phyloP scores from a whole-genome alignment of 1,284 basidiomycete genomes.

The Fistulina hepatica region DNA sequence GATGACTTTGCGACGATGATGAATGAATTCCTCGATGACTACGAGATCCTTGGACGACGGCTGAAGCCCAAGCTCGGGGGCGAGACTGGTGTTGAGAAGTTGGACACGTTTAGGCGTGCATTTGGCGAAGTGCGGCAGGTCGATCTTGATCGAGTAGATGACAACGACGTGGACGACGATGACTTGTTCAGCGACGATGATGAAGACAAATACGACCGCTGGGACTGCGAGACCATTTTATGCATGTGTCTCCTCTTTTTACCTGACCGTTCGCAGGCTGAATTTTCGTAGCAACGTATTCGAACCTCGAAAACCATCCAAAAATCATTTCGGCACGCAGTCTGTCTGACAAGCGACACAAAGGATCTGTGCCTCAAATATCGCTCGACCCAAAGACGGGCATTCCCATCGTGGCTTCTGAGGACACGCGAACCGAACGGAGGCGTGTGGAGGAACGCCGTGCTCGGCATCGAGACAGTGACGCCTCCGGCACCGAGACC shows the following conservation, averaged over 20 bases:
- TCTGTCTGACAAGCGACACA: slow-evolving; percentile 11
- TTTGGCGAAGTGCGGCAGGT: slow-evolving; percentile 56
- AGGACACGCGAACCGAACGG: slow-evolving; percentile 18
- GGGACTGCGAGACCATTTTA: slow-evolving; percentile 93
- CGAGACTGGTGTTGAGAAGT: slow-evolving; percentile 64
- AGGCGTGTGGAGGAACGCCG: slow-evolving; percentile 12
- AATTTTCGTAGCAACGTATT: slow-evolving; percentile 67
- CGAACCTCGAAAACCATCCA: slow-evolving; percentile 92
- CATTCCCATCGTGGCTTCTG: slow-evolving; percentile 57
- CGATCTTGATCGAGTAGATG: slow-evolving; percentile 24
- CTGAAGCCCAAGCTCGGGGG: slow-evolving; percentile 67
- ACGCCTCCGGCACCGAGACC: slow-evolving; percentile 27
- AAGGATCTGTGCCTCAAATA: slow-evolving; percentile 51
- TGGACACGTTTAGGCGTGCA: slow-evolving; percentile 70
- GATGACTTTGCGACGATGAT: slow-evolving; percentile 89
- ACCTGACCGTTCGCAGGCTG: slow-evolving; percentile 1
- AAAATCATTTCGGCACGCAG: slow-evolving; percentile 65
- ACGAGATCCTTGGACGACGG: slow-evolving; percentile 86
- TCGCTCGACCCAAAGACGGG: slow-evolving; percentile 65
- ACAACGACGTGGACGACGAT: slow-evolving; percentile 37
- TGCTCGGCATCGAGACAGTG: slow-evolving; percentile 18
- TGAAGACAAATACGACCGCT: slow-evolving; percentile 66
- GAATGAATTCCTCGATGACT: slow-evolving; percentile 90
- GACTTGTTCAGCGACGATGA: slow-evolving; percentile 41
- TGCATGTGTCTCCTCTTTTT: slow-evolving; percentile 45